Evolutionary conservation across 192 early-diverging fungal genomes (phyloP), one percentile per base, ranked within the genome.

Genomic region (Rhizoclosmatium globosum): DNA sequence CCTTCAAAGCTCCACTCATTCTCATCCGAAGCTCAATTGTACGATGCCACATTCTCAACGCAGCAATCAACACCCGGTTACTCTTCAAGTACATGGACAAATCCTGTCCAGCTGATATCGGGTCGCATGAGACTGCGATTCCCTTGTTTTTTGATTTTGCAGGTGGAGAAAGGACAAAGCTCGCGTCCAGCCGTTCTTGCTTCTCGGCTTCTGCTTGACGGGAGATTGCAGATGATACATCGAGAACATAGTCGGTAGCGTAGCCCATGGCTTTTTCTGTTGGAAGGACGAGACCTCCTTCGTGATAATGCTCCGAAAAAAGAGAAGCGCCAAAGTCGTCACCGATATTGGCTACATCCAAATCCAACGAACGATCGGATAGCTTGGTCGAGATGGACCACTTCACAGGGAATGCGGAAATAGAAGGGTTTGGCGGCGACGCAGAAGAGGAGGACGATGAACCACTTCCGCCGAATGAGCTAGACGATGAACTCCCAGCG

Each of bases 201-300:
- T 53, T 65, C 19, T n/a, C 17, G 31, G 64, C 38, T 13, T 47
- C 46, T 0, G 69, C 21, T 17, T 46, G 38, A 17, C 23, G 73
- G 13, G 68, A 59, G n/a, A 77, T 53, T 13, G 74, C 43, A 1
- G 81, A 65, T 44, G 74, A 61, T 6, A 76, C 13, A 50, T 81
- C 81, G 13, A 84, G 71, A 31, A 87, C 76, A 59, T 83, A 87
- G 31, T 73, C 68, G 3, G 78, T 74, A 4, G 65, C 82, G 15
- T 87, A 79, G 0, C 56, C 75, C 91, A 93, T 90, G 3, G 90
- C 77, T 50, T 77, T 78, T 13, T 74, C 82, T 0, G 92, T 91
- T 17, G 89, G 87, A 23, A 93, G 82, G 7, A 93, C 91, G 3
- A 93, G 82, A 2, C 88, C 88, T 11, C 81, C 86, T 75, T 92